Percentiles rank a stretch among this genome's conserved stretches.
Evolutionary conservation across 2,329 filamentous ascomycete species (phyloP).

Genomic region (Cladorrhinum sp.): DNA sequence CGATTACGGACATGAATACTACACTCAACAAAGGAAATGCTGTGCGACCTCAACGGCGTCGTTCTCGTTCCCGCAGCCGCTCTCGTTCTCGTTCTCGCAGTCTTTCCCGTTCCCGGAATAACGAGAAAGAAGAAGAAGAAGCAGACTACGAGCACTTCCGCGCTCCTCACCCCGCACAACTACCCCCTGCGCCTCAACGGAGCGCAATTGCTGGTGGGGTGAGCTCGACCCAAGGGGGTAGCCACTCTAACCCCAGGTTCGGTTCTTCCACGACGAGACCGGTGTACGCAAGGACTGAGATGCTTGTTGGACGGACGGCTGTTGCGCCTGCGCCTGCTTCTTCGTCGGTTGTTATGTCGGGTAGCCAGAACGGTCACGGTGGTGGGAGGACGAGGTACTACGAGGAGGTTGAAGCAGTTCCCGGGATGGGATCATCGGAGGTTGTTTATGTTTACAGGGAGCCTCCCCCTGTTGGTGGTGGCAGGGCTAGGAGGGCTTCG

Average conservation of each 20-base stretch:
- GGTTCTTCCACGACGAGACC: background rate
- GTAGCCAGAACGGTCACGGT: too few relatives aligned
- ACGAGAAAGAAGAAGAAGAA: too few relatives aligned
- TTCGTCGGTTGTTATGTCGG: too few relatives aligned
- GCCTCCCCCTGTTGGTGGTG: too few relatives aligned
- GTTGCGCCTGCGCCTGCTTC: too few relatives aligned
- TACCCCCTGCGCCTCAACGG: too few relatives aligned
- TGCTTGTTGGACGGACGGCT: background rate
- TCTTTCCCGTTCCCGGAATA: too few relatives aligned
- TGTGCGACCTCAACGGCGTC: background rate
- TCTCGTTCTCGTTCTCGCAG: too few relatives aligned
- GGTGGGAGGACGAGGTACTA: background rate
- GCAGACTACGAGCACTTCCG: too few relatives aligned
- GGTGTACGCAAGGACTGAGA: background rate
- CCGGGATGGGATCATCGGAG: background rate
- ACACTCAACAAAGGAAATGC: background rate
- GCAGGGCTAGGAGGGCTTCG: conserved; percentile 9
- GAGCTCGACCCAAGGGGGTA: too few relatives aligned
- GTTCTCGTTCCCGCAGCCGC: background rate
- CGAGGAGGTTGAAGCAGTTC: background rate
- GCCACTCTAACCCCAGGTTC: background rate
- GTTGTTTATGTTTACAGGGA: conserved; percentile 17
- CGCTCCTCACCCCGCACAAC: too few relatives aligned
- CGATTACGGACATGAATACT: background rate
- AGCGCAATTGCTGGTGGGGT: too few relatives aligned